Evolutionary conservation across 2,329 filamentous ascomycete species (phyloP), one percentile per base, ranked within the genome.

Genomic region (Claviceps paspali): DNA sequence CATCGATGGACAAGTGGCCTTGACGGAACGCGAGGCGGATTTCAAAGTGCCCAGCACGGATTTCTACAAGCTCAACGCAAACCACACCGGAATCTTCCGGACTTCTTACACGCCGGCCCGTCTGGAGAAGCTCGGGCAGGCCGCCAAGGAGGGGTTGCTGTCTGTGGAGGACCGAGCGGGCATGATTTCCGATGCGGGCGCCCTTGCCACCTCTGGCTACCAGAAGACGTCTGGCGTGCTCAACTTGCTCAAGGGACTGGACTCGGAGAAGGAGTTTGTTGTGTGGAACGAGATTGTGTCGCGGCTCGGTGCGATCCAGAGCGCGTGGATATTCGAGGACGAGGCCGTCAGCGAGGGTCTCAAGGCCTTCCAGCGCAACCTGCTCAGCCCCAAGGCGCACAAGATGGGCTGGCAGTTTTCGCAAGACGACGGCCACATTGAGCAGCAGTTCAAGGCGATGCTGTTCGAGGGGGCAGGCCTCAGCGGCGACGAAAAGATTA

Each of bases 1-100:
- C 19, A 61, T 95, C 29, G 73, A 93, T 47, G 80, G 87, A 52
- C 49, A 44, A 45, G 21, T 47, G 11, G 46, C 46, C 9, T 45
- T 60, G 27, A 51, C 46, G 15, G 47, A 49, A 17, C 79, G 88
- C 28, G 84, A 94, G 59, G 70, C 67, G 33, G 73, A 78, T 43
- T 84, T 92, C 63, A 78, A 84, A 61, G 57, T 95, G 19, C 73
- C 81, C 15, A 74, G 81, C 51, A 63, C 79, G 36, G 84, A 93
- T 51, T 95, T 96, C 63, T 96, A 82, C 76, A 96, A 96, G 69
- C 66, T 96, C 43, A 96, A 96, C 53, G 86, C 88, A 12, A 86
- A 95, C 54, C 88, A 95, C 59, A 87, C 85, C 17, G 83, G 83
- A 46, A 79, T 95, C 45, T 96, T 92, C 66, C 78, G 88, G 42